Percentiles rank a stretch among this genome's conserved stretches.
Evolutionary conservation across 2,329 filamentous ascomycete genomes (phyloP).

Genomic region (Claviceps sp.): DNA sequence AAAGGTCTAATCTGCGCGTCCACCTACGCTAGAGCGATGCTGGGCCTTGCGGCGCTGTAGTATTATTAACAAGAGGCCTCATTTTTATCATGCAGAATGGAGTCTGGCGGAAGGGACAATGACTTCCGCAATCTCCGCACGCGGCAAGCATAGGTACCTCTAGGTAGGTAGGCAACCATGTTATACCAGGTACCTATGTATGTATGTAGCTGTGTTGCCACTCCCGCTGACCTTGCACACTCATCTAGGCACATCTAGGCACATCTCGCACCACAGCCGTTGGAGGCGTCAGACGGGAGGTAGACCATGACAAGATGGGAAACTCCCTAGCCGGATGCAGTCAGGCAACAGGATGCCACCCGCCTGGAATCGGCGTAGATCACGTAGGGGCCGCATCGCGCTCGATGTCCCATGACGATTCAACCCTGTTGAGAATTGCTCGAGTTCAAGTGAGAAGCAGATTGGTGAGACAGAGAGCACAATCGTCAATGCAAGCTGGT

Average conservation of each 20-base stretch:
- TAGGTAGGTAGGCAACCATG: neutral
- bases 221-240: neutral
- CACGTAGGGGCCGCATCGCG: neutral
- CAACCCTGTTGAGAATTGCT: too few species aligned
- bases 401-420: neutral
- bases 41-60: neutral
- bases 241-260: too few species aligned
- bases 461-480: neutral
- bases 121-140: neutral
- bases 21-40: neutral
- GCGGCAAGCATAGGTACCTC: neutral
- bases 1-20: neutral
- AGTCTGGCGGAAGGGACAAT: neutral
- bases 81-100: neutral
- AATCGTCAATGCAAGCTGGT: neutral
- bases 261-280: too few species aligned
- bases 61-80: neutral
- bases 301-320: neutral
- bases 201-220: neutral
- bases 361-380: constrained; percentile 16
- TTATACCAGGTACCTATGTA: neutral
- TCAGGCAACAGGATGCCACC: constrained; percentile 20
- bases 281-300: too few species aligned
- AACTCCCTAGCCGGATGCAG: constrained; percentile 1
- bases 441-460: neutral